Evolutionary conservation across 1,139 yeast genomes (phyloP).

Genomic region (Nakaseomyces uthaithaninus): DNA sequence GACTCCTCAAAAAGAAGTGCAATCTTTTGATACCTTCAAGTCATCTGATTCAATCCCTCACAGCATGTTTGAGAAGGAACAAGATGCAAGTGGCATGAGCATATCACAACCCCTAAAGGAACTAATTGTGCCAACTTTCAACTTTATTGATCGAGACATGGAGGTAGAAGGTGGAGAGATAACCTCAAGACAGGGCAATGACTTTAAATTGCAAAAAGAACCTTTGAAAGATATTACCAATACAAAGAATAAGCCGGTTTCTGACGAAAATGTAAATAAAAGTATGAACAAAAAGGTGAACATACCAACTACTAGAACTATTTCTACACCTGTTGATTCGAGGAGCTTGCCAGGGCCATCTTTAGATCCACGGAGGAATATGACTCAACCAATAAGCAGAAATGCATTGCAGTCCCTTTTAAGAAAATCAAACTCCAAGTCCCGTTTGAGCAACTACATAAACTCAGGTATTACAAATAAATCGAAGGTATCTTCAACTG

Average conservation of each 20-base stretch:
- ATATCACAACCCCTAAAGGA: not conserved
- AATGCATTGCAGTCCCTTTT: slow-evolving; percentile 1
- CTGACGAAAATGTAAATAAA: not conserved
- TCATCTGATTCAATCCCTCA: slow-evolving; percentile 1
- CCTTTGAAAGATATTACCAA: slow-evolving; percentile 17
- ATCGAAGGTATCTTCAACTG: not conserved
- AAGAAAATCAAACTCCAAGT: not conserved
- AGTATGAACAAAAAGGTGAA: slow-evolving; percentile 6
- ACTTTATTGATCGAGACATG: not conserved
- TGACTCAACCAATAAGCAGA: slow-evolving; percentile 15
- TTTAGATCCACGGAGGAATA: slow-evolving; percentile 29
- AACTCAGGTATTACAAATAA: not conserved
- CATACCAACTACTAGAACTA: slow-evolving; percentile 10
- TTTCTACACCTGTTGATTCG: slow-evolving; percentile 12
- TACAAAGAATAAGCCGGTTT: not conserved
- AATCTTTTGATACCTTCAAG: not conserved
- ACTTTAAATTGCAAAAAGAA: too few species aligned
- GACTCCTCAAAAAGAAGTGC: slow-evolving; percentile 1
- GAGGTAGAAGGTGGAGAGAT: not conserved
- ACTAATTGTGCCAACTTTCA: not conserved
- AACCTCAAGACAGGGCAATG: too few species aligned
- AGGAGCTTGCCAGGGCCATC: slow-evolving; percentile 9
- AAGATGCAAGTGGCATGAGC: slow-evolving; percentile 1
- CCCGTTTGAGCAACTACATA: not conserved
- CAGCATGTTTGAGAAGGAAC: not conserved